phyloP scores from a whole-genome alignment of 1,284 basidiomycete genomes.

The Rhodotorula sp. region DNA sequence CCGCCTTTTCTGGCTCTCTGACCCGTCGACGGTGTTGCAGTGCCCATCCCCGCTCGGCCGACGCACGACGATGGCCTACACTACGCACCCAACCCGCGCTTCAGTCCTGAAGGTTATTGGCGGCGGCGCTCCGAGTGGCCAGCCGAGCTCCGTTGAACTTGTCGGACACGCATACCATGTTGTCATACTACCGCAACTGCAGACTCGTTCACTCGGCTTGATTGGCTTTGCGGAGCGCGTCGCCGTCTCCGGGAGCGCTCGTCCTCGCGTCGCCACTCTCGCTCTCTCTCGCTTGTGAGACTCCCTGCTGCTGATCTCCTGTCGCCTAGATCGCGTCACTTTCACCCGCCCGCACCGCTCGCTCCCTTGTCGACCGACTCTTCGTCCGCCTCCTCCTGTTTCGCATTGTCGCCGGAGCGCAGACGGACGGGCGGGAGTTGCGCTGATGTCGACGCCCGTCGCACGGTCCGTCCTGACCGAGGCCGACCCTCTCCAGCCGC shows the following conservation, averaged over 20 bases:
- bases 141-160: constrained; percentile 51
- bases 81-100: constrained; percentile 70
- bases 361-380: too few relatives aligned
- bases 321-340: neutral
- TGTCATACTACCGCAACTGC: neutral
- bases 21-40: constrained; percentile 55
- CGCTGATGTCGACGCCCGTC: constrained; percentile 15
- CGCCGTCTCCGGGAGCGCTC: neutral
- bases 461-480: constrained; percentile 8
- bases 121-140: constrained; percentile 69
- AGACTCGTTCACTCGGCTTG: neutral
- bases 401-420: neutral
- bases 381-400: neutral
- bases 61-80: constrained; percentile 60
- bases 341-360: too few relatives aligned
- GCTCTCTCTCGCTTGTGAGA: neutral
- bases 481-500: constrained; percentile 5
- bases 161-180: neutral
- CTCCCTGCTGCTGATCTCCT: neutral
- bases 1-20: neutral
- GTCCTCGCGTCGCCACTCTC: neutral
- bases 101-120: constrained; percentile 67
- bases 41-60: constrained; percentile 62
- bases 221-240: neutral
- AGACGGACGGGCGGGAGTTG: neutral